Percentiles rank a stretch among this genome's conserved stretches.
Conservation (phyloP, 192 early-diverging fungal species). For the Backusella circina region DNA sequence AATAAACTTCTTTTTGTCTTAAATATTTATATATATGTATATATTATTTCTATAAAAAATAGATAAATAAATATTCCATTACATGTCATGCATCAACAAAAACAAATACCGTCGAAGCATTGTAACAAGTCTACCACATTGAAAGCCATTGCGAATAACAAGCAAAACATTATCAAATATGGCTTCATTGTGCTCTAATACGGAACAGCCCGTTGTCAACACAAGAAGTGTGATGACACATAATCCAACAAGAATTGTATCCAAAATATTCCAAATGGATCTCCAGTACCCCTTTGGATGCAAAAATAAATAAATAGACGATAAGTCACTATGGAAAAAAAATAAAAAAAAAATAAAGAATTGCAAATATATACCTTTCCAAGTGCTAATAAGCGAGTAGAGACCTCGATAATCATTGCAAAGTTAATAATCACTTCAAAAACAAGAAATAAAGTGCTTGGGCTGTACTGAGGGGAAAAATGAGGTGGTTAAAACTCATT, state of each 20-base stretch:
- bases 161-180: conserved; percentile 66
- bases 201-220: conserved; percentile 62
- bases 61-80: neutral
- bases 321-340: neutral
- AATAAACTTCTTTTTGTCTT: neutral
- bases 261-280: conserved; percentile 71
- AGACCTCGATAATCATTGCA: conserved; percentile 74
- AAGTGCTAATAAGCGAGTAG: conserved; percentile 59
- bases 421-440: conserved; percentile 68
- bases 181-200: conserved; percentile 58
- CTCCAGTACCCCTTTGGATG: conserved; percentile 58
- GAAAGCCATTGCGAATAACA: conserved; percentile 67
- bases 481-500: neutral
- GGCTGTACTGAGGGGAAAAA: conserved; percentile 36
- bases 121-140: conserved; percentile 58
- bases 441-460: conserved; percentile 62
- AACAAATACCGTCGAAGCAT: conserved; percentile 60
- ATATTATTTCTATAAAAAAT: neutral
- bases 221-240: conserved; percentile 67
- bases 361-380: conserved; percentile 37
- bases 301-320: neutral
- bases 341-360: neutral
- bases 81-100: neutral
- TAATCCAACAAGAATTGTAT: conserved; percentile 63
- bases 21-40: neutral